phyloP scores from a whole-genome alignment of 345 rosid species.

The Hibiscus tridactylites region DNA sequence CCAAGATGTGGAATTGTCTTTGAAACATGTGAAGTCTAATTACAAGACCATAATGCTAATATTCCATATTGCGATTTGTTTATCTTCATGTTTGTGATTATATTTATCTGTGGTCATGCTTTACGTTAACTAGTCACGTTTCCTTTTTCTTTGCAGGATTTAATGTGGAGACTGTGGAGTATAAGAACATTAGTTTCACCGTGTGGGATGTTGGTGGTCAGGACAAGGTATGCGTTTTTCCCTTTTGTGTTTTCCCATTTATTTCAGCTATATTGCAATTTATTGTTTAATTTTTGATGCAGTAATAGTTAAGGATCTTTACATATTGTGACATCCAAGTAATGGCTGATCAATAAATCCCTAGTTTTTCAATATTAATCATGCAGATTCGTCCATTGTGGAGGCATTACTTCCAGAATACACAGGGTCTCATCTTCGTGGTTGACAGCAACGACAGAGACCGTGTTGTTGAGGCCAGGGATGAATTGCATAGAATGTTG shows the following conservation, averaged over 20 bases:
- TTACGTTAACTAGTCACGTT: not conserved
- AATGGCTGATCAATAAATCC: not conserved
- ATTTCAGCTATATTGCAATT: not conserved
- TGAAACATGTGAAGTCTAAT: not conserved
- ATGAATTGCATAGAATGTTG: conserved; percentile 83
- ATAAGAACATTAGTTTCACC: conserved; percentile 85
- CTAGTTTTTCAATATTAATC: not conserved
- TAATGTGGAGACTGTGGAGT: conserved; percentile 82
- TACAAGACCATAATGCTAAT: not conserved
- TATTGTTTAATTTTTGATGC: not conserved
- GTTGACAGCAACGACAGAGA: conserved; percentile 84
- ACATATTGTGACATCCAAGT: not conserved
- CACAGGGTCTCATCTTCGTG: conserved; percentile 78
- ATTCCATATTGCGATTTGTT: not conserved
- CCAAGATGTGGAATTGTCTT: not conserved
- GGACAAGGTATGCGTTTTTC: conserved; percentile 47
- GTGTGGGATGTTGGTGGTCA: conserved; percentile 97
- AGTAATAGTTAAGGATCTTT: not conserved
- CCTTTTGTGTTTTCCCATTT: not conserved
- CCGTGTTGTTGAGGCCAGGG: conserved; percentile 73
- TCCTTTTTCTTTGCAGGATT: conserved; percentile 40
- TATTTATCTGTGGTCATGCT: not conserved
- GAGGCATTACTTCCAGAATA: conserved; percentile 86
- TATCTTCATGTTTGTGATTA: not conserved
- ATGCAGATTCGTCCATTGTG: conserved; percentile 74